Base-by-base conservation (phyloP, 805 yeast species). In the Tetrapisispora arboricola region DNA sequence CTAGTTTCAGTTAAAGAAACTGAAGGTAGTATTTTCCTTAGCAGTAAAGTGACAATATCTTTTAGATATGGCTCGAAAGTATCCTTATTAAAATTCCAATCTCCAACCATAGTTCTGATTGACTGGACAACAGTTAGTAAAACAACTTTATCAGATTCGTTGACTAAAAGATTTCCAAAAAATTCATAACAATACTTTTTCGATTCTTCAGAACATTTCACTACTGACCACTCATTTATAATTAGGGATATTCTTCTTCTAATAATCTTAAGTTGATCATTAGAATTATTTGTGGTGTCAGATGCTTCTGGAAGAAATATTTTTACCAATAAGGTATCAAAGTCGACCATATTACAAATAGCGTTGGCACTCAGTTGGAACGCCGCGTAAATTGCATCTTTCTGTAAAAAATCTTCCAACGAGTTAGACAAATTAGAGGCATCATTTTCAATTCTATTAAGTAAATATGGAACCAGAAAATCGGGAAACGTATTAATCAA, bases 301-400 rank as follows among this genome's bases (percentile, higher is more conserved):
- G 54, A 45, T 1, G 67, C 63, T 40, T 80, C 79, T 0, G 95
- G 94, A n/a, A 84, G 62, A 46, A 86, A 75, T 6, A 75, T 71
- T 17, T 72, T 71, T 2, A 53, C 57, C 41, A 86, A 68, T 18
- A 85, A 58, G 33, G 69, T 68, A 54, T 84, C 84, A 53, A 87
- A 84, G 50, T 84, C 76, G 28, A 84, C 79, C 39, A 66, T 65
- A 25, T 78, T 78, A 33, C 75, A 67, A 17, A 90, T 75, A 0
- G 84, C 77, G 43, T 66, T 67, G 0, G 90, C 70, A 41, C 90
- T 78, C 21, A 84, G 66, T 60, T 87, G 94, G 49, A 92, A 83
- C n/a, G 86, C 83, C 21, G 87, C 75, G 44, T 86, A 70, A 0
- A 82, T 77, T 0, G 95, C 73, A 60, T 90, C 98, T 46, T 78